A percentile compares a stretch with the other conserved stretches of the same genome.
phyloP scores from a whole-genome alignment of 2,329 filamentous ascomycete species.

The Alternaria sp. region DNA sequence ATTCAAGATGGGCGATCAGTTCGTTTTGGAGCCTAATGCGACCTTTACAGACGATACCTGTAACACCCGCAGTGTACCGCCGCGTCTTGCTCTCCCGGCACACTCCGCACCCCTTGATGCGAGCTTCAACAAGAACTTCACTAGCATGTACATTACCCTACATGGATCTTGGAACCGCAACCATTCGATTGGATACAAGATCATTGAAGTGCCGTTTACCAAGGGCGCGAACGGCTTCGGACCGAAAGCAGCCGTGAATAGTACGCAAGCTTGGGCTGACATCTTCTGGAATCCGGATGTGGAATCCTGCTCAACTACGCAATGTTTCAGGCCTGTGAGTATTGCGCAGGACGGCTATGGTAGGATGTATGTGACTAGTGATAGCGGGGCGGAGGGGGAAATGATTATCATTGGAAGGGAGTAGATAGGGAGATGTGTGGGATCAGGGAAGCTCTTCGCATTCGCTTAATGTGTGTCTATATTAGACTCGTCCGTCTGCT shows the following conservation, averaged over 20 bases:
- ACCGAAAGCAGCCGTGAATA: constrained; percentile 15
- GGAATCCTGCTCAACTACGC: constrained; percentile 34
- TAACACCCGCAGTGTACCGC: constrained; percentile 18
- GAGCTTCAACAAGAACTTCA: constrained; percentile 31
- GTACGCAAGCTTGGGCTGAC: constrained; percentile 24
- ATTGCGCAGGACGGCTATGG: constrained; percentile 33
- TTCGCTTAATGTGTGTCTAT: not conserved
- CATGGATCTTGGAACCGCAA: constrained; percentile 40
- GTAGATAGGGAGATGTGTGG: constrained; percentile 6
- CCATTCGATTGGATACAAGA: constrained; percentile 30
- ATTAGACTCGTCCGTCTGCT: not conserved
- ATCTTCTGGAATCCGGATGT: constrained; percentile 33
- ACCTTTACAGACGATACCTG: constrained; percentile 38
- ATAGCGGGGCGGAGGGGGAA: constrained; percentile 37
- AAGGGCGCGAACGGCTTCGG: constrained; percentile 17
- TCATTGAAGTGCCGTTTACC: constrained; percentile 31
- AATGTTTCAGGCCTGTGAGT: constrained; percentile 39
- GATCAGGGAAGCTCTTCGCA: not conserved
- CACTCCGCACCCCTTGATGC: constrained; percentile 40
- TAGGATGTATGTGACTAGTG: constrained; percentile 40
- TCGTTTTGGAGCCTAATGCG: constrained; percentile 38
- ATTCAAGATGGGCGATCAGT: constrained; percentile 36
- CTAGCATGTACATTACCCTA: constrained; percentile 34
- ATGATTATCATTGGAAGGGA: constrained; percentile 32
- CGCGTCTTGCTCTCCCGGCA: constrained; percentile 28